Percentiles rank a stretch among this genome's conserved stretches.
Conservation (phyloP, 192 early-diverging fungal genomes). For the Backusella morwellensis region DNA sequence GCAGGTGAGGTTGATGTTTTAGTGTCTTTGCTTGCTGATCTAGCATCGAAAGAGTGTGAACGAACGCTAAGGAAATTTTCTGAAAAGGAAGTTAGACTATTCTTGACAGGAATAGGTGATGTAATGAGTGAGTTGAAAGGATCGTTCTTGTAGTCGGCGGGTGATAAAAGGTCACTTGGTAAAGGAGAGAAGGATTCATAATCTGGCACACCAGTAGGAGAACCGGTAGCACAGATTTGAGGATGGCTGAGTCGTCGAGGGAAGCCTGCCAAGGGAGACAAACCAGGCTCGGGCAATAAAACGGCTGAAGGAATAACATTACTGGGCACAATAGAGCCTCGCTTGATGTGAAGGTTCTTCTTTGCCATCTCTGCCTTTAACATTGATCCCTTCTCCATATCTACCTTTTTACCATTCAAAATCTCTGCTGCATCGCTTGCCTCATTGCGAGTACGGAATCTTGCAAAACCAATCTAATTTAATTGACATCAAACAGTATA, state of each 20-base stretch:
- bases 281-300: not conserved
- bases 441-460: conserved; percentile 89
- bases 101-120: conserved; percentile 23
- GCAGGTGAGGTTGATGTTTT: not conserved
- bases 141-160: conserved; percentile 26
- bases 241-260: not conserved
- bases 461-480: conserved; percentile 94
- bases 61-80: conserved; percentile 30
- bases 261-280: not conserved
- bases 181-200: conserved; percentile 47
- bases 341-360: conserved; percentile 94
- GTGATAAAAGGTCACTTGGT: conserved; percentile 57
- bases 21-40: not conserved
- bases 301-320: not conserved
- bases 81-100: conserved; percentile 30
- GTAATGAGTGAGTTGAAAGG: not conserved
- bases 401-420: conserved; percentile 87
- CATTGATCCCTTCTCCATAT: conserved; percentile 76
- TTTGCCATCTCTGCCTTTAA: conserved; percentile 99
- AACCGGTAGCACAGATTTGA: not conserved
- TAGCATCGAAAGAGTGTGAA: conserved; percentile 32
- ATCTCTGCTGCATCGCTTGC: conserved; percentile 89
- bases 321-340: conserved; percentile 46
- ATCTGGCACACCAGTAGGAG: not conserved
- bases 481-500: no score